Evolutionary conservation across 805 yeast species (phyloP).

Genomic region (Lachancea cidri): DNA sequence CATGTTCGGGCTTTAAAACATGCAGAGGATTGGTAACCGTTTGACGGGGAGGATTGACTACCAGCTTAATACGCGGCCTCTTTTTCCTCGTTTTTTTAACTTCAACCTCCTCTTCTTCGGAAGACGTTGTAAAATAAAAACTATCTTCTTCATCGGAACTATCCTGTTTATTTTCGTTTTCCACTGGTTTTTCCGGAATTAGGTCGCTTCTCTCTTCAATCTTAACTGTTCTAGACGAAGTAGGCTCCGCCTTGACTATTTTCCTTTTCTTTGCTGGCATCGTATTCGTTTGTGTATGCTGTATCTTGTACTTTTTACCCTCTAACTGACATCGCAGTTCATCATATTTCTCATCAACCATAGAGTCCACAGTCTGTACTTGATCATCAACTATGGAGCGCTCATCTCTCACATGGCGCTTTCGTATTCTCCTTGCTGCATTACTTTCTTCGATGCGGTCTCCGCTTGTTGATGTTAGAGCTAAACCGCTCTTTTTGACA

Average conservation of each 20-base stretch:
- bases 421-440: conserved; percentile 13
- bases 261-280: conserved; percentile 3
- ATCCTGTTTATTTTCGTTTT: not conserved
- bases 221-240: not conserved
- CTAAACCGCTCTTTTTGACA: conserved; percentile 32
- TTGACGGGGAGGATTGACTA: conserved; percentile 39
- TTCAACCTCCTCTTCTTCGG: conserved; percentile 25
- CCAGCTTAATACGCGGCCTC: conserved; percentile 31
- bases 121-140: conserved; percentile 29
- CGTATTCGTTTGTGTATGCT: not conserved
- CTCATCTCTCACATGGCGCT: conserved; percentile 12
- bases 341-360: conserved; percentile 18
- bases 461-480: conserved; percentile 31
- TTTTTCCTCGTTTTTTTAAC: conserved; percentile 14
- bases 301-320: conserved; percentile 2
- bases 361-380: conserved; percentile 8
- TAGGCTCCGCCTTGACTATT: not conserved
- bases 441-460: conserved; percentile 32
- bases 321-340: conserved; percentile 10
- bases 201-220: not conserved
- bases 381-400: conserved; percentile 1
- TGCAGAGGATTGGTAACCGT: conserved; percentile 59
- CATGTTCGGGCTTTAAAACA: conserved; percentile 42
- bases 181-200: not conserved
- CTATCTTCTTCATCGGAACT: conserved; percentile 15